These are phyloP conservation scores for Saccharomycopsis synnaedendra DNA, from an alignment of 805 yeast species.

Conservation along the genomic window DNA sequence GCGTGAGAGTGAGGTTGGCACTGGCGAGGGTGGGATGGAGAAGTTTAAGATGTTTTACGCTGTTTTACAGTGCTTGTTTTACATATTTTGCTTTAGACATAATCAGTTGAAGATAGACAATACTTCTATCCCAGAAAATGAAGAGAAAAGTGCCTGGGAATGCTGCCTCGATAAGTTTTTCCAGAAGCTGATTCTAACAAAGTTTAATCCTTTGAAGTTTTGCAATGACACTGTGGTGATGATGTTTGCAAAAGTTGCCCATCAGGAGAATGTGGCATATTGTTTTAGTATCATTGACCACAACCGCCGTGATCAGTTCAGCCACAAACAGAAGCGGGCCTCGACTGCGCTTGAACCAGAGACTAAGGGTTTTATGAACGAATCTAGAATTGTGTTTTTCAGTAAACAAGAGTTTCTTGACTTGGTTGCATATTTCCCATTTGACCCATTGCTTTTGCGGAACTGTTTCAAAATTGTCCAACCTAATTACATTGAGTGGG, in stretches of 20 bases:
- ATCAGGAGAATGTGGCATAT: conserved; percentile 80
- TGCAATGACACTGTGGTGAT: conserved; percentile 89
- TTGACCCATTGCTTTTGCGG: conserved; percentile 78
- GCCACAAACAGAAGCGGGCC: conserved; percentile 17
- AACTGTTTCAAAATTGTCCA: conserved; percentile 43
- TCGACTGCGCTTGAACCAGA: not conserved
- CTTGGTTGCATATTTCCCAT: conserved; percentile 92
- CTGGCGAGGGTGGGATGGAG: conserved; percentile 64
- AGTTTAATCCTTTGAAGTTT: conserved; percentile 86
- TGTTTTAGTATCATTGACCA: conserved; percentile 90
- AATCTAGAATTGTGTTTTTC: conserved; percentile 23
- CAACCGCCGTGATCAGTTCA: conserved; percentile 62
- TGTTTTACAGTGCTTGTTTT: conserved; percentile 79
- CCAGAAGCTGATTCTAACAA: conserved; percentile 73
- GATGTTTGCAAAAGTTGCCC: conserved; percentile 89
- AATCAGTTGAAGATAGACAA: conserved; percentile 35
- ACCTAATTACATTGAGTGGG: conserved; percentile 71
- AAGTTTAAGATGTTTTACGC: conserved; percentile 83
- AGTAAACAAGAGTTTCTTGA: conserved; percentile 77
- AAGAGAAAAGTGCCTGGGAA: conserved; percentile 48
- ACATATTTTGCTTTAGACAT: conserved; percentile 86
- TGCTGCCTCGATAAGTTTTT: conserved; percentile 75
- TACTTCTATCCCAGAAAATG: conserved; percentile 1
- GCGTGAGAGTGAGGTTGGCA: conserved; percentile 72
- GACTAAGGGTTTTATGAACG: not conserved